phyloP scores from a whole-genome alignment of 768 basidiomycete genomes.

The Butyriboletus loyo region DNA sequence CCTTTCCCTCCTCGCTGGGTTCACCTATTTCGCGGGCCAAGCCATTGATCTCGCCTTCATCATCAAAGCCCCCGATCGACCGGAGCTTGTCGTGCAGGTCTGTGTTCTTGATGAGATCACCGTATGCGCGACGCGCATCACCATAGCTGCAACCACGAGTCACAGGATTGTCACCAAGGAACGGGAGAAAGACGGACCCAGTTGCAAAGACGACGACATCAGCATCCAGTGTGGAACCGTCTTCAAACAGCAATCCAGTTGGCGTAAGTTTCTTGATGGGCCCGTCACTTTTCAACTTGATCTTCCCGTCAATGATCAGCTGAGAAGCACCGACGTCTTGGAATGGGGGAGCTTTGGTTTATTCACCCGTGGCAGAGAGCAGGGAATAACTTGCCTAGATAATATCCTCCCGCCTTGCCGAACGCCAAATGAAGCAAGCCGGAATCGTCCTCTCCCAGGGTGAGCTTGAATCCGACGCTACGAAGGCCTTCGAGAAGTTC shows the following conservation, averaged over 20 bases:
- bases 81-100: slow-evolving; percentile 21
- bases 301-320: slow-evolving; percentile 43
- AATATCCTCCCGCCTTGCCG: slow-evolving; percentile 59
- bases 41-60: slow-evolving; percentile 30
- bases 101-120: slow-evolving; percentile 18
- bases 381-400: slow-evolving; percentile 45
- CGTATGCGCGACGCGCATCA: slow-evolving; percentile 17
- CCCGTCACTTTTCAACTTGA: slow-evolving; percentile 38
- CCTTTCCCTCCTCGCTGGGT: slow-evolving; percentile 12
- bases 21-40: slow-evolving; percentile 49
- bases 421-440: slow-evolving; percentile 51
- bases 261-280: slow-evolving; percentile 34
- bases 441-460: slow-evolving; percentile 47
- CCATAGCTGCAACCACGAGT: slow-evolving; percentile 12
- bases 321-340: slow-evolving; percentile 44
- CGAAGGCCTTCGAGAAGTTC: slow-evolving; percentile 54
- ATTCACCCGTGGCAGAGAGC: background rate
- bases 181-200: slow-evolving; percentile 20
- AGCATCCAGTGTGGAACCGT: slow-evolving; percentile 38
- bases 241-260: slow-evolving; percentile 23
- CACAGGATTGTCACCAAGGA: background rate
- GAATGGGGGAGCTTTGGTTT: background rate
- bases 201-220: slow-evolving; percentile 39
- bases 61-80: slow-evolving; percentile 30
- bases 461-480: slow-evolving; percentile 55